These are phyloP conservation scores for Kodamaea sp. DNA, from an alignment of 1,139 yeast genomes.

Conservation along the genomic window DNA sequence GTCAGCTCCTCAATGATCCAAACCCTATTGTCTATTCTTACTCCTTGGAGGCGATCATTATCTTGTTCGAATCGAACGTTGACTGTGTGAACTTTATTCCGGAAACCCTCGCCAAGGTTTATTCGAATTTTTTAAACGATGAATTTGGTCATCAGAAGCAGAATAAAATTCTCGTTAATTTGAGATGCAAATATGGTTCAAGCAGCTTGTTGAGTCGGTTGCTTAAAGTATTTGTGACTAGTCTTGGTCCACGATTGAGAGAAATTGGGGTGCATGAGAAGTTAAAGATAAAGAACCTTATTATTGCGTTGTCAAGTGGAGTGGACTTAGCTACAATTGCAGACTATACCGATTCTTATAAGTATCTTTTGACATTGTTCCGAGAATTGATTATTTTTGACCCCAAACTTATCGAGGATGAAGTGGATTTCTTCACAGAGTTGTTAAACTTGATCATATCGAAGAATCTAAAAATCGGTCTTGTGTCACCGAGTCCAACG, in stretches of 20 bases:
- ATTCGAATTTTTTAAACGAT: slow-evolving; percentile 46
- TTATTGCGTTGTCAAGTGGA: slow-evolving; percentile 33
- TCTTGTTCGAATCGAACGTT: slow-evolving; percentile 56
- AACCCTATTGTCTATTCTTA: slow-evolving; percentile 82
- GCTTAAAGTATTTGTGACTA: slow-evolving; percentile 34
- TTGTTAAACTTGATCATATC: slow-evolving; percentile 36
- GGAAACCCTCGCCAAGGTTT: slow-evolving; percentile 44
- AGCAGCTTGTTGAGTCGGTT: slow-evolving; percentile 26
- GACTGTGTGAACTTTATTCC: slow-evolving; percentile 51
- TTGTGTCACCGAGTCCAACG: slow-evolving; percentile 36
- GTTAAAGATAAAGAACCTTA: slow-evolving; percentile 27
- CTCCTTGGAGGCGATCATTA: slow-evolving; percentile 60
- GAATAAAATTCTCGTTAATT: slow-evolving; percentile 29
- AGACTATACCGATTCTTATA: slow-evolving; percentile 31
- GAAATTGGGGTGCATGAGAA: slow-evolving; percentile 24
- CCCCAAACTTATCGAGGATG: slow-evolving; percentile 34
- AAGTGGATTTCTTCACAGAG: slow-evolving; percentile 31
- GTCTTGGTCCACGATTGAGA: slow-evolving; percentile 42
- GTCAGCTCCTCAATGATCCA: slow-evolving; percentile 71
- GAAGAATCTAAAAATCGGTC: slow-evolving; percentile 40
- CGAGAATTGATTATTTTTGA: slow-evolving; percentile 47
- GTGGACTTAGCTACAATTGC: slow-evolving; percentile 32
- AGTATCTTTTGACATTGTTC: slow-evolving; percentile 30
- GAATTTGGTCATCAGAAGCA: slow-evolving; percentile 47
- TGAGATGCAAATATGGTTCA: slow-evolving; percentile 30